These are phyloP conservation scores for Cordyceps farinosa DNA, from an alignment of 2,329 filamentous ascomycete genomes.

Conservation along the genomic window DNA sequence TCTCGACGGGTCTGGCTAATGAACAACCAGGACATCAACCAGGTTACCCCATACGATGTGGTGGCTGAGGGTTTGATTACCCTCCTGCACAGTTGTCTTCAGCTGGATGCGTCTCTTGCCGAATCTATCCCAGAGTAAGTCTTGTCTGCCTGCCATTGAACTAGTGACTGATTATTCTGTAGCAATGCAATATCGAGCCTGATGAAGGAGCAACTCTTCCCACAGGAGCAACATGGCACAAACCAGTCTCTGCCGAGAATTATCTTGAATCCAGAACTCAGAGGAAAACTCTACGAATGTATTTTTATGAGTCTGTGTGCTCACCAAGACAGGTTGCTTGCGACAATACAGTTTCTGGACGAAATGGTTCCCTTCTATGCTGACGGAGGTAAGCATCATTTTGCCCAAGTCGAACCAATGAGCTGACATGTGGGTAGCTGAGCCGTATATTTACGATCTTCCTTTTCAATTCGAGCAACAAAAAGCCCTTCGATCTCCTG, in stretches of 20 bases:
- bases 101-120: conserved; percentile 27
- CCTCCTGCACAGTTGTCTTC: conserved; percentile 31
- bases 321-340: conserved; percentile 44
- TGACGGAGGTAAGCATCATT: conserved; percentile 34
- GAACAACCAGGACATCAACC: conserved; percentile 26
- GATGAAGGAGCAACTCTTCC: conserved; percentile 65
- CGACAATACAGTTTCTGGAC: conserved; percentile 44
- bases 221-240: conserved; percentile 35
- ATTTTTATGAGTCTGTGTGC: conserved; percentile 55
- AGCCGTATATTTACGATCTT: conserved; percentile 60
- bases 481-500: conserved; percentile 67
- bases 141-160: neutral
- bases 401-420: conserved; percentile 44
- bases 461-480: conserved; percentile 59
- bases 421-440: conserved; percentile 28
- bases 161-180: conserved; percentile 22
- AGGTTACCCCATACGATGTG: conserved; percentile 27
- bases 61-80: conserved; percentile 30
- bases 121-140: conserved; percentile 28
- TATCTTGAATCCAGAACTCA: conserved; percentile 52
- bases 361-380: conserved; percentile 37
- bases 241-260: conserved; percentile 33
- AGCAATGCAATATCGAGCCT: conserved; percentile 38
- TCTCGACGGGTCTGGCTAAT: neutral
- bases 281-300: conserved; percentile 58